Percentiles rank a stretch among this genome's conserved stretches.
phyloP scores from a whole-genome alignment of 2,329 filamentous ascomycete genomes.

The Aspergillus felis region DNA sequence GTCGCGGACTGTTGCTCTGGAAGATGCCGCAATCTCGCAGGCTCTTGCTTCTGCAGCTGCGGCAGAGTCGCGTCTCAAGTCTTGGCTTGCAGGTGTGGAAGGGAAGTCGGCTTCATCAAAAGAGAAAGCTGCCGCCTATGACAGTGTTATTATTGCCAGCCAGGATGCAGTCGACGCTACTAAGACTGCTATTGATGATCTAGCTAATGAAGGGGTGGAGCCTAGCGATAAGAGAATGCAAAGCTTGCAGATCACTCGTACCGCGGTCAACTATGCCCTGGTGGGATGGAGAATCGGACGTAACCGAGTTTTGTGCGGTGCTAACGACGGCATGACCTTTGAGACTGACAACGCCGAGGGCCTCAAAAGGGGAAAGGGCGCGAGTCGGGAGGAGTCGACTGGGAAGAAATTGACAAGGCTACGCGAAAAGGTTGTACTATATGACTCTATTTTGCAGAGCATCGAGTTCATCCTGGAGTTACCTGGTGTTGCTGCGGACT shows the following conservation, averaged over 20 bases:
- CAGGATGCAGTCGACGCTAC: constrained; percentile 94
- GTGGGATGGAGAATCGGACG: constrained; percentile 93
- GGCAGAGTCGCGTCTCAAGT: constrained; percentile 50
- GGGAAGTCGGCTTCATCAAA: constrained; percentile 40
- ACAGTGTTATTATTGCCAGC: constrained; percentile 81
- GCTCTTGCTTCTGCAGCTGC: constrained; percentile 67
- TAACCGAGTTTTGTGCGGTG: constrained; percentile 83
- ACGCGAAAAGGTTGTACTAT: constrained; percentile 82
- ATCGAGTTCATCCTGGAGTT: constrained; percentile 86
- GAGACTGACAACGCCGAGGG: constrained; percentile 45
- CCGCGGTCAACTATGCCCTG: constrained; percentile 89
- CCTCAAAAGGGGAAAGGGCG: constrained; percentile 50
- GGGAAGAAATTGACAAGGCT: constrained; percentile 74
- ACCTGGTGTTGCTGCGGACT: constrained; percentile 82
- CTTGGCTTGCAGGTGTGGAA: constrained; percentile 42
- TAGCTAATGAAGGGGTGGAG: constrained; percentile 75
- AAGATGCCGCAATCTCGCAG: constrained; percentile 87
- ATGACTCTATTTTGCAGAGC: constrained; percentile 87
- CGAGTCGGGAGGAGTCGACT: constrained; percentile 60
- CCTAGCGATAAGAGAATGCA: constrained; percentile 86
- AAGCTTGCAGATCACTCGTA: constrained; percentile 83
- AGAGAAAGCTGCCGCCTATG: constrained; percentile 81
- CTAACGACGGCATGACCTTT: constrained; percentile 68
- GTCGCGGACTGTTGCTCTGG: constrained; percentile 76
- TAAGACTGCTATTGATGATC: constrained; percentile 87